Base-by-base conservation (phyloP, 2,329 filamentous ascomycete species). In the Aspergillus sp. region DNA sequence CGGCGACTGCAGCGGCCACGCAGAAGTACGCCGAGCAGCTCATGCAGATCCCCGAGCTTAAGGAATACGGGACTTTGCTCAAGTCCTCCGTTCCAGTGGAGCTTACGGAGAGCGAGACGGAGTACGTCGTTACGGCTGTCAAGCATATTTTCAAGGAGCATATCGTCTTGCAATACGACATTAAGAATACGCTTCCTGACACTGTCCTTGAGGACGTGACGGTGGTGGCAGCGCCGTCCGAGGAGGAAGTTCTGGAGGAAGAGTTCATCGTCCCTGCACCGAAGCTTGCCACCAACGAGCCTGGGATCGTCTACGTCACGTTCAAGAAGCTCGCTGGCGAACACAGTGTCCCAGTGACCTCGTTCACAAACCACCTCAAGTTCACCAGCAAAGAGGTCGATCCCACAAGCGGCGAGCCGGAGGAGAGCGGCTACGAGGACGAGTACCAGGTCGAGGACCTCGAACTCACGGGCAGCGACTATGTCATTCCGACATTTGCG, bases 121-220 rank as follows among this genome's bases (percentile, higher is more conserved):
- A 98, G 62, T 98, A 98, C 51, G 86, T 95, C 31, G 91, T 98
- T 39, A 79, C 75, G 22, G 80, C 91, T 14, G 75, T 95, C 62
- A 98, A 98, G 70, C 91, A 98, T 58, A 78, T 98, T 52, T 98
- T 95, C 78, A 93, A 93, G 66, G 85, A 94, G 58, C 85, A 96
- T 55, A 71, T 98, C 53, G 89, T 98, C 20, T 68, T 98, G 34
- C 91, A 98, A 56, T 98, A 91, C 61, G 85, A 96, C 56, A 79
- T 98, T 60, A 96, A 93, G 72, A 98, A 98, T 68, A 98, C 91
- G 2, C 72, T 98, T 8, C 81, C 85, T 8, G 85, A 88, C 40
- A 93, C 86, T 11, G 76, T 98, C 16, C 71, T 96, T 20, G 86
- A 94, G 57, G 85, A 93, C 41, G 86, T 93, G 11, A 86, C 84